Percentiles rank a stretch among this genome's conserved stretches.
Conservation (phyloP, 2,329 filamentous ascomycete species). For the Fusarium hostae region DNA sequence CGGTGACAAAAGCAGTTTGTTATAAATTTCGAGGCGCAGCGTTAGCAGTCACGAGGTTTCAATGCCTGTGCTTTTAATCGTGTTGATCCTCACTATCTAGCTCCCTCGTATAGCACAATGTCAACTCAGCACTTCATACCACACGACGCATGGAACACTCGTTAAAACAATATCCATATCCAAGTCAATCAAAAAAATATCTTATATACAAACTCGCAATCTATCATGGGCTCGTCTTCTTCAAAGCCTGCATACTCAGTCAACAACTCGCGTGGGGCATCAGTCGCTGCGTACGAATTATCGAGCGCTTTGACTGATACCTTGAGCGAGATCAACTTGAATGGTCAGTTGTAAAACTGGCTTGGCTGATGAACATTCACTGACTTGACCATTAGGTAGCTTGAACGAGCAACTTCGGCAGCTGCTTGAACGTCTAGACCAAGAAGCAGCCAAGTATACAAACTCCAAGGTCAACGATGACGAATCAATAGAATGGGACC, state of each 20-base stretch:
- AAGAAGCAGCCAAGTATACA: slow-evolving; percentile 35
- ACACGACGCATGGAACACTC: neutral
- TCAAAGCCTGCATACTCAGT: slow-evolving; percentile 28
- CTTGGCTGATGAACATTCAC: neutral
- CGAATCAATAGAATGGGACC: slow-evolving; percentile 30
- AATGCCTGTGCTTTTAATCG: neutral
- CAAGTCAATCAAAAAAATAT: neutral
- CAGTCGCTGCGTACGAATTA: slow-evolving; percentile 20
- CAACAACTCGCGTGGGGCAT: slow-evolving; percentile 21
- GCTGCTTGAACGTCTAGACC: slow-evolving; percentile 37
- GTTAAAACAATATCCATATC: neutral
- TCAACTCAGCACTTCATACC: neutral
- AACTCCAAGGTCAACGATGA: slow-evolving; percentile 32
- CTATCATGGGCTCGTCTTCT: slow-evolving; percentile 19
- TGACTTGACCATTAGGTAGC: slow-evolving; percentile 2
- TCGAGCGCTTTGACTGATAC: slow-evolving; percentile 16
- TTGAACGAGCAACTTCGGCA: slow-evolving; percentile 22
- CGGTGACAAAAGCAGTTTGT: neutral
- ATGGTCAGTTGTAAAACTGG: neutral
- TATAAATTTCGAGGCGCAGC: neutral
- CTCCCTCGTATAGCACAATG: neutral
- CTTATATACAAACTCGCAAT: neutral
- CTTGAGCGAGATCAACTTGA: slow-evolving; percentile 18
- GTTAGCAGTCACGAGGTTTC: neutral
- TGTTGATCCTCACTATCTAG: neutral